A percentile compares a stretch with the other conserved stretches of the same genome.
Conservation (phyloP, 768 basidiomycete species). For the Hysterangium stoloniferum region DNA sequence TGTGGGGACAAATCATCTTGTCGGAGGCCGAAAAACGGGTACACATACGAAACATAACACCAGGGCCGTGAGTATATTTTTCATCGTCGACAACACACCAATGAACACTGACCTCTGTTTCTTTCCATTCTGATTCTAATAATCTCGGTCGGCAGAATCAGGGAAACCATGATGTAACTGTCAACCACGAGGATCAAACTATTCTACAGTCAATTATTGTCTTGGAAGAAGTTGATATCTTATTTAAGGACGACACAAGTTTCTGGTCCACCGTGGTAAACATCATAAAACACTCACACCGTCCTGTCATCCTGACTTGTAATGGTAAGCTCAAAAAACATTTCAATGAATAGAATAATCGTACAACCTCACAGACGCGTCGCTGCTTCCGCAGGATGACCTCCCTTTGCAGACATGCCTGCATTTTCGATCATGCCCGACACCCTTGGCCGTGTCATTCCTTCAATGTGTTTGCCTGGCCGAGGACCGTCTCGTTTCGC, state of each 20-base stretch:
- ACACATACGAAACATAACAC: background rate
- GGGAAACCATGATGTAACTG: constrained; percentile 3
- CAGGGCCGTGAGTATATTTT: too few relatives aligned
- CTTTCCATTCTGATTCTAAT: too few relatives aligned
- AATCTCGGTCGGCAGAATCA: background rate
- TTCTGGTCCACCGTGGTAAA: constrained; percentile 81
- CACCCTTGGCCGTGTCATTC: constrained; percentile 53
- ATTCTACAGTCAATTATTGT: constrained; percentile 83
- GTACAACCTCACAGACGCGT: constrained; percentile 44
- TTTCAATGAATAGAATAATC: constrained; percentile 10
- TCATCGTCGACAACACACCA: too few relatives aligned
- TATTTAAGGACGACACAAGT: constrained; percentile 78
- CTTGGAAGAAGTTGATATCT: constrained; percentile 90
- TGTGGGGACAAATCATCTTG: constrained; percentile 88
- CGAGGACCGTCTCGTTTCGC: constrained; percentile 44
- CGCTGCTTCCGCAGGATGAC: constrained; percentile 59
- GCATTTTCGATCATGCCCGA: constrained; percentile 52
- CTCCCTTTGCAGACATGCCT: constrained; percentile 74
- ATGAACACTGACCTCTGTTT: too few relatives aligned
- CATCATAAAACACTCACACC: constrained; percentile 73
- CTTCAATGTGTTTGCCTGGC: constrained; percentile 53
- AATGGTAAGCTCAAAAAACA: constrained; percentile 54
- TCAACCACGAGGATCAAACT: constrained; percentile 12
- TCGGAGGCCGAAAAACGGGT: constrained; percentile 31
- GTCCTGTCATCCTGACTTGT: constrained; percentile 92